Base-by-base conservation (phyloP, 2,329 filamentous ascomycete species). In the Talaromyces sp. region DNA sequence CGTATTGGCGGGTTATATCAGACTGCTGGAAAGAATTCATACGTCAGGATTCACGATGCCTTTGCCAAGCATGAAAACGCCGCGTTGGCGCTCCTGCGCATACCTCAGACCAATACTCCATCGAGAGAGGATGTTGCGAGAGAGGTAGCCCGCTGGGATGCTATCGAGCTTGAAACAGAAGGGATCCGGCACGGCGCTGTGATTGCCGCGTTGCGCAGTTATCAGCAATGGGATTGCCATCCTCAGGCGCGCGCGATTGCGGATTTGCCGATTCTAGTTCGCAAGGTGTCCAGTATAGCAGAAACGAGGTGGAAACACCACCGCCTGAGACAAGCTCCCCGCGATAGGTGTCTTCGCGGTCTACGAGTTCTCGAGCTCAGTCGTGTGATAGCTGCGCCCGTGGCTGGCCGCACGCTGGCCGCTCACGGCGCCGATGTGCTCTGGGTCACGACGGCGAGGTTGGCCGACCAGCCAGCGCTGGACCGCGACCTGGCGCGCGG, bases 11-110 rank as follows among this genome's bases (percentile, higher is more conserved):
- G 83, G 0, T 66, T 86, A 0, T 79, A 87, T 66, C 75, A 74
- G 58, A 79, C 83, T 0, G 69, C 70, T 0, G 83, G 31, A 9
- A 33, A 86, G 62, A 83, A 61, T 50, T 53, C 83, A 1, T 73
- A 82, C 56, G 78, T 87, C 2, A 78, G 83, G 2, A 78, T 86
- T 53, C 84, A 87, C 63, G 84, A 86, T 59, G 69, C 69, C 0
- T 86, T 86, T 60, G 75, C 78, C 0, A 78, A 85, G 57, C 84
- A 87, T 62, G 75, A 77, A 0, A 31, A 72, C 2, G 80, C 78
- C 3, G 76, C 79, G 0, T 69, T 82, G 3, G 62, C 69, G 2
- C 70, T 86, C 0, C 71, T 87, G 0, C 78, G 76, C 0, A 68
- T 83, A 5, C 53, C 68, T 0, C 59, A 61, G 0, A 30, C 18